A percentile compares a stretch with the other conserved stretches of the same genome.
These are phyloP conservation scores for Chaetomium sp. DNA, from an alignment of 2,329 filamentous ascomycete species.

Conservation along the genomic window DNA sequence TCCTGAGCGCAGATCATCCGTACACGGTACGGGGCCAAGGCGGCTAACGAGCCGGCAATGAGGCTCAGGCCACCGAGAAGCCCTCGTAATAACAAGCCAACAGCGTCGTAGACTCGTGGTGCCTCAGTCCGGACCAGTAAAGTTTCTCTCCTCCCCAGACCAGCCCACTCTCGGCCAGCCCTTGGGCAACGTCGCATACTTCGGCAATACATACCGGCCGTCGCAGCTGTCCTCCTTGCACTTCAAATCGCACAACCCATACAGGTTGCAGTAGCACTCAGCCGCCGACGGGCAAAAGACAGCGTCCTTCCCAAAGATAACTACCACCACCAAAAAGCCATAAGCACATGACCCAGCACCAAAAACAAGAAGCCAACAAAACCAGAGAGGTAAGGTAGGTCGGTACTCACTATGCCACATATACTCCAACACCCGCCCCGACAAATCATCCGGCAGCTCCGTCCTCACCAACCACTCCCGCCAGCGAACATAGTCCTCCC, in stretches of 20 bases:
- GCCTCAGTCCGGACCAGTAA: constrained; percentile 21
- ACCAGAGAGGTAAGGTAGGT: not conserved
- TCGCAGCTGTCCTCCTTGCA: constrained; percentile 53
- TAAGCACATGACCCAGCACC: not conserved
- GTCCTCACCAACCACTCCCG: constrained; percentile 63
- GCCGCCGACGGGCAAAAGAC: constrained; percentile 64
- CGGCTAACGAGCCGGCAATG: not conserved
- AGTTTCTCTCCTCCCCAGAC: constrained; percentile 44
- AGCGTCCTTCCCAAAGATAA: constrained; percentile 59
- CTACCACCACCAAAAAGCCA: constrained; percentile 38
- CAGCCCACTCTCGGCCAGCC: constrained; percentile 65
- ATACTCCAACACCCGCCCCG: constrained; percentile 65
- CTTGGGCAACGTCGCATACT: constrained; percentile 57
- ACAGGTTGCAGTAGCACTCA: constrained; percentile 68
- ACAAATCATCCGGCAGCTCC: constrained; percentile 54
- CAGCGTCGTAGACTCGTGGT: not conserved
- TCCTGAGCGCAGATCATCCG: not conserved
- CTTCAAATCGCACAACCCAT: constrained; percentile 58
- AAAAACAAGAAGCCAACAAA: not conserved
- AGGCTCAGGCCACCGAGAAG: not conserved
- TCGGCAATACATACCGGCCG: constrained; percentile 61
- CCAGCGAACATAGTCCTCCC: constrained; percentile 57
- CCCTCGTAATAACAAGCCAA: not conserved
- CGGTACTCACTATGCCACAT: constrained; percentile 61
- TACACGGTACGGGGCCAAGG: not conserved